Evolutionary conservation across 306 rosid species (phyloP).

Genomic region (Vigna hirtella): DNA sequence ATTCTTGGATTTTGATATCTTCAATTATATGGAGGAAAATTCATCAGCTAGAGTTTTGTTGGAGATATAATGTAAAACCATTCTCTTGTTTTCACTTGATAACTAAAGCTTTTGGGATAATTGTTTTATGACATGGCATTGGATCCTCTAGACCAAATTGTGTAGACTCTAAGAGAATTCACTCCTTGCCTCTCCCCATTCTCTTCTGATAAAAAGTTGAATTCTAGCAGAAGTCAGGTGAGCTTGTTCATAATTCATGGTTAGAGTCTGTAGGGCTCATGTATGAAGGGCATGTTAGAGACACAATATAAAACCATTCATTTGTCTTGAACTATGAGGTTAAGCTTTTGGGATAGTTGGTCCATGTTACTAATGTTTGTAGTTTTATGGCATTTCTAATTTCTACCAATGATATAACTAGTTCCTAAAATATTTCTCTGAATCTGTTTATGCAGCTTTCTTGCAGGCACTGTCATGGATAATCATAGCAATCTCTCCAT

Average conservation of each 20-base stretch:
- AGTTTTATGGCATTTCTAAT: constrained; percentile 31
- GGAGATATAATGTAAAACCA: neutral
- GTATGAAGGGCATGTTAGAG: neutral
- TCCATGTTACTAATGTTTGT: neutral
- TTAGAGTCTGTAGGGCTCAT: neutral
- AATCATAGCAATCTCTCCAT: constrained; percentile 69
- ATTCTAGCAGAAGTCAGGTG: neutral
- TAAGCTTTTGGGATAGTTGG: neutral
- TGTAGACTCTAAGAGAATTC: neutral
- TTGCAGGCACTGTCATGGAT: constrained; percentile 94
- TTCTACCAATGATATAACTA: constrained; percentile 7
- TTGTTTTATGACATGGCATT: neutral
- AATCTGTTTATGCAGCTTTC: constrained; percentile 68
- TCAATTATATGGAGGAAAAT: constrained; percentile 3
- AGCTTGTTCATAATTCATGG: neutral
- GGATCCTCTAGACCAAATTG: neutral
- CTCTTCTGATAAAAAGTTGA: neutral
- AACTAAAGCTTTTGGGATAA: neutral
- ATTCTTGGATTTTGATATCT: constrained; percentile 9
- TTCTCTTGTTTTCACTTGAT: neutral
- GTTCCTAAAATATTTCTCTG: constrained; percentile 21
- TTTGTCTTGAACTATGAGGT: neutral
- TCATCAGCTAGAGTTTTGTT: neutral
- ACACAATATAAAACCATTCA: neutral
- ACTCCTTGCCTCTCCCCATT: neutral